Evolutionary conservation across 495 filamentous ascomycete genomes (phyloP), one percentile per base, ranked within the genome.

Genomic region (Penicillium longicatenatum): DNA sequence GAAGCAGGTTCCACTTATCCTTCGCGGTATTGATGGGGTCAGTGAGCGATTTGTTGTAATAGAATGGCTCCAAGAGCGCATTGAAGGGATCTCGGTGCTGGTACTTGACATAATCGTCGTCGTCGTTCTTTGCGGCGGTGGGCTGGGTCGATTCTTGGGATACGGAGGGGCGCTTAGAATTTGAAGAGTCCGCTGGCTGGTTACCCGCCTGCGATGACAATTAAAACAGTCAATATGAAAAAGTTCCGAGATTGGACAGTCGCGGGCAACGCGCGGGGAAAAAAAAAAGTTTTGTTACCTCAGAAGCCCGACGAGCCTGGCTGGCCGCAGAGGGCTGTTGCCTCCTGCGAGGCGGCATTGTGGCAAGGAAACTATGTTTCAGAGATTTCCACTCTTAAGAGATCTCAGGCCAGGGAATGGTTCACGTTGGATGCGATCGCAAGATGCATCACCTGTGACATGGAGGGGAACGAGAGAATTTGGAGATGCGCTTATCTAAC

Each of bases 1-100:
- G 95, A 17, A 99, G 77, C 22, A 99, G 77, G 68, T 97, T 97
- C 86, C 91, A 97, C 79, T 98, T 98, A 75, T 98, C 93, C 58
- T 81, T 81, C 3, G 88, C 92, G n/a, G 95, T 96, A 39, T 90
- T 85, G 66, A 99, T 96, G 0, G 93, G 90, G 59, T 97, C 94
- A 0, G 91, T 96, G 52, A 98, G 75, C 50, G 85, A 87, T 70
- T 98, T 99, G 53, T 90, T 93, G 63, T 93, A 91, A 73, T 99
- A 99, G 70, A 98, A 97, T 0, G 94, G 94, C 74, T 96, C 86
- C 42, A 98, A 79, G 14, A 97, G 84, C 50, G 91, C 91, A 74
- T 96, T 89, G 66, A 97, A 97, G 9, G 75, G 75, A 63, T 81
- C 74, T 21, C 70, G 67, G 45, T 69, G 68, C 61, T 69, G 67